These are phyloP conservation scores for Phaffia australis DNA, from an alignment of 768 basidiomycete genomes.

Conservation along the genomic window DNA sequence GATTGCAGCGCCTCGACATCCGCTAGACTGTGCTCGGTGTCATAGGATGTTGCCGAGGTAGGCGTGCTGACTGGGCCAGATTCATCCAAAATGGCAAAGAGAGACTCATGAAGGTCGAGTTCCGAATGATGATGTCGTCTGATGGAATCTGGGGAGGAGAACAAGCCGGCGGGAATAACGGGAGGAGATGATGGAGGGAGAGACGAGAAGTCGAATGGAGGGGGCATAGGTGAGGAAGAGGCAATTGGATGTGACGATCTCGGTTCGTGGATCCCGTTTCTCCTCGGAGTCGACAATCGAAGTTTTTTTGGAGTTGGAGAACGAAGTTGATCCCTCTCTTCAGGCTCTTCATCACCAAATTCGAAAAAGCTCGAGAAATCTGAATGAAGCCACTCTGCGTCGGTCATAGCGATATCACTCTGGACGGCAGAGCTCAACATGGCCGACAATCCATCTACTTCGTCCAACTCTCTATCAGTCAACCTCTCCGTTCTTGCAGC, in stretches of 20 bases:
- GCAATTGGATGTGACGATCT: slow-evolving; percentile 9
- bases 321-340: slow-evolving; percentile 6
- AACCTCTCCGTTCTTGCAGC: slow-evolving; percentile 1
- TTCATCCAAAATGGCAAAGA: not conserved
- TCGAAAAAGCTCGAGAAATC: slow-evolving; percentile 20
- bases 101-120: slow-evolving; percentile 3
- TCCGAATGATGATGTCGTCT: no score
- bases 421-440: not conserved
- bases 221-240: slow-evolving; percentile 17
- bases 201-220: slow-evolving; percentile 23
- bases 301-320: slow-evolving; percentile 7
- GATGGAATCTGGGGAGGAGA: slow-evolving; percentile 10
- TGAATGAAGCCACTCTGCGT: slow-evolving; percentile 19
- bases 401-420: not conserved
- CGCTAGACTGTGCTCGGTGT: not conserved
- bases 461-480: slow-evolving; percentile 5
- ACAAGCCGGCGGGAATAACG: slow-evolving; percentile 16
- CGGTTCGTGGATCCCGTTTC: slow-evolving; percentile 8
- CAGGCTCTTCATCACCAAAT: slow-evolving; percentile 2
- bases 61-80: slow-evolving; percentile 3
- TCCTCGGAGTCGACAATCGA: slow-evolving; percentile 3
- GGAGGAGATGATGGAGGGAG: slow-evolving; percentile 25
- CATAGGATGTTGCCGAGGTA: not conserved
- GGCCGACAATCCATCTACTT: not conserved
- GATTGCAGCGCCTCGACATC: not conserved